Base-by-base conservation (phyloP, 192 early-diverging fungal species). In the Allomyces arbusculus region DNA sequence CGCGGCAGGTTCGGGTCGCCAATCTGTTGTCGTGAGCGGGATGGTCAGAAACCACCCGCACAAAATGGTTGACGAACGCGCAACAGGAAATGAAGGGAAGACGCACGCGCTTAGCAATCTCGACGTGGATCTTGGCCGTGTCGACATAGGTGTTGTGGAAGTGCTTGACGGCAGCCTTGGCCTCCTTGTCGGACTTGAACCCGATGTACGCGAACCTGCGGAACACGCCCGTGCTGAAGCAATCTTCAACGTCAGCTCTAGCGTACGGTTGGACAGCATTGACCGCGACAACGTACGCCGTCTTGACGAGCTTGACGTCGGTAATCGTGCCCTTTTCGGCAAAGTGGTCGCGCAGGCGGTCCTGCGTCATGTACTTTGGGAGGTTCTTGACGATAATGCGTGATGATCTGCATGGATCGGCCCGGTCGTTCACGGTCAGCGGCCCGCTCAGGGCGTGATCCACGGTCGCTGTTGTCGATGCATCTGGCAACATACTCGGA, bases 371-470 rank as follows among this genome's bases (percentile, higher is more conserved):
- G 71, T 93, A 79, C 73, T 91, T 92, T 63, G 95, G 95, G n/a
- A 99, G 79, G 78, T 94, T 94, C 71, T 93, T 95, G 67, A 99
- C 88, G 70, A 99, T 89, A 26, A 99, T 81, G 62, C 95, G 87
- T 23, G 87, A 74, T 23, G 73, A 72, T 70, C 44, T 65, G 62
- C 7, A 7, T 40, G 4, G 33, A 4, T 4, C 26, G 26, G 26
- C n/a, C n/a, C n/a, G n/a, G 26, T 28, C 26, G 33, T 0, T 3
- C 33, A 40, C 33, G 33, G 33, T 40, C 33, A 40, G 33, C 33
- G 7, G 33, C 8, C 33, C 5, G 33, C 8, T 40, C 33, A 8
- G 7, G 2, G 33, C 7, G 33, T 40, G 33, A 7, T 40, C 33
- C 33, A 8, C 7, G 33, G 33, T 40, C 33, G 33, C 33, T 8